Percentiles rank a stretch among this genome's conserved stretches.
Conservation (phyloP, 495 filamentous ascomycete genomes). For the Lophium mytilinum region DNA sequence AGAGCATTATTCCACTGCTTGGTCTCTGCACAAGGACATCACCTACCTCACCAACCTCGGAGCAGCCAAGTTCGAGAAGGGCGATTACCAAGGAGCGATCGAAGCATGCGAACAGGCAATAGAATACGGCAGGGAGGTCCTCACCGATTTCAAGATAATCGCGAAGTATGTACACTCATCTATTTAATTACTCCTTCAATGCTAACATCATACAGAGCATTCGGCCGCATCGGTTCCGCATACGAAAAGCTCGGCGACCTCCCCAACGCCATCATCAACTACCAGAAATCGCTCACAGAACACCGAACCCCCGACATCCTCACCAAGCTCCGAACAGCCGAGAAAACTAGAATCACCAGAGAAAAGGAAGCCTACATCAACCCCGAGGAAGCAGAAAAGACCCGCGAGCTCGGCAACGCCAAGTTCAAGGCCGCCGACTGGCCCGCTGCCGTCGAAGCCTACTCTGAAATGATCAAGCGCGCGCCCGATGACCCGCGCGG, state of each 20-base stretch:
- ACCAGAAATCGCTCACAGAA: conserved; percentile 88
- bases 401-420: conserved; percentile 85
- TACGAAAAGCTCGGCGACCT: conserved; percentile 86
- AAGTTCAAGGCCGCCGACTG: conserved; percentile 97
- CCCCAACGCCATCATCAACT: conserved; percentile 74
- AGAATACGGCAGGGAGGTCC: conserved; percentile 75
- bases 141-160: conserved; percentile 93
- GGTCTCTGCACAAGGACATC: conserved; percentile 91
- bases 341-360: conserved; percentile 73
- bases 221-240: conserved; percentile 78
- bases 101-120: conserved; percentile 80
- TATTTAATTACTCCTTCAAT: not conserved
- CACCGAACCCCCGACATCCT: conserved; percentile 93
- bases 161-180: conserved; percentile 59
- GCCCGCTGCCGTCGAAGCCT: conserved; percentile 91
- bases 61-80: conserved; percentile 92
- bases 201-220: conserved; percentile 46
- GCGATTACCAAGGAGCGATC: conserved; percentile 79
- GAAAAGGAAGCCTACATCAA: conserved; percentile 79
- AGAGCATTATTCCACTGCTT: conserved; percentile 90
- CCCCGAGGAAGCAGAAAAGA: conserved; percentile 87
- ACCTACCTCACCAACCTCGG: conserved; percentile 95
- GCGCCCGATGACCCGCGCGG: conserved; percentile 87
- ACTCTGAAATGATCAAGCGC: conserved; percentile 95
- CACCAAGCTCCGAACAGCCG: conserved; percentile 83